Evolutionary conservation across 2,329 filamentous ascomycete genomes (phyloP).

Genomic region (Aureobasidium sp.): DNA sequence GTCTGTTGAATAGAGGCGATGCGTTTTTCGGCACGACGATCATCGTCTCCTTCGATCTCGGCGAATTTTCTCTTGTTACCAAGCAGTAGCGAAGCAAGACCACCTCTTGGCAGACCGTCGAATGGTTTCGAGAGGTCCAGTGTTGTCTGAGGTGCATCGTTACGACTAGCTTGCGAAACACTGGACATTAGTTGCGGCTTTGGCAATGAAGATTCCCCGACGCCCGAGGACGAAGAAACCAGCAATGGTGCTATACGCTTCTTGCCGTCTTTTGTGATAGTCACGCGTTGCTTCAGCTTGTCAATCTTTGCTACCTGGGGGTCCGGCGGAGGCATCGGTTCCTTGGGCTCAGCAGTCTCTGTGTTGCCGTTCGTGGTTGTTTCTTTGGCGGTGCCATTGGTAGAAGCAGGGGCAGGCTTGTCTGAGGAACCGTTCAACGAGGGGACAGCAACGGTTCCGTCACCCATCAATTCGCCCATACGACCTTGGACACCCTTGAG

Average conservation of each 20-base stretch:
- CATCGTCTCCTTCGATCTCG: slow-evolving; percentile 66
- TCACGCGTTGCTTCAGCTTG: slow-evolving; percentile 80
- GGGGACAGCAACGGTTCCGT: slow-evolving; percentile 51
- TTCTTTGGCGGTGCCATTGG: slow-evolving; percentile 37
- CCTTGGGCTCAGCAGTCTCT: slow-evolving; percentile 31
- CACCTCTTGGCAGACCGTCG: slow-evolving; percentile 84
- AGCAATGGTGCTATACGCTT: slow-evolving; percentile 89
- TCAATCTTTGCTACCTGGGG: slow-evolving; percentile 52
- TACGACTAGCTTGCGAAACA: slow-evolving; percentile 37
- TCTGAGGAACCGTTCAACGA: slow-evolving; percentile 22
- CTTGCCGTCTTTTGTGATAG: slow-evolving; percentile 92
- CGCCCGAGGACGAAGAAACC: slow-evolving; percentile 75
- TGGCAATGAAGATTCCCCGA: slow-evolving; percentile 77
- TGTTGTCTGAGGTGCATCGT: slow-evolving; percentile 69
- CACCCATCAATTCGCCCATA: slow-evolving; percentile 98
- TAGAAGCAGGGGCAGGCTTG: slow-evolving; percentile 19
- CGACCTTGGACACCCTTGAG: slow-evolving; percentile 81
- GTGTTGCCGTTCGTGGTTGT: slow-evolving; percentile 20
- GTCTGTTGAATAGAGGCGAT: slow-evolving; percentile 48
- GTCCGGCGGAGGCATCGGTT: slow-evolving; percentile 43
- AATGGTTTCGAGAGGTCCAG: slow-evolving; percentile 90
- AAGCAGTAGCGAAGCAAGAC: slow-evolving; percentile 73
- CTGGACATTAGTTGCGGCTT: slow-evolving; percentile 81
- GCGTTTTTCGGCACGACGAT: slow-evolving; percentile 51
- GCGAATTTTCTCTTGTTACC: slow-evolving; percentile 87